Conservation (phyloP, 2,329 filamentous ascomycete genomes). For the Sphaerulina vaccinii region DNA sequence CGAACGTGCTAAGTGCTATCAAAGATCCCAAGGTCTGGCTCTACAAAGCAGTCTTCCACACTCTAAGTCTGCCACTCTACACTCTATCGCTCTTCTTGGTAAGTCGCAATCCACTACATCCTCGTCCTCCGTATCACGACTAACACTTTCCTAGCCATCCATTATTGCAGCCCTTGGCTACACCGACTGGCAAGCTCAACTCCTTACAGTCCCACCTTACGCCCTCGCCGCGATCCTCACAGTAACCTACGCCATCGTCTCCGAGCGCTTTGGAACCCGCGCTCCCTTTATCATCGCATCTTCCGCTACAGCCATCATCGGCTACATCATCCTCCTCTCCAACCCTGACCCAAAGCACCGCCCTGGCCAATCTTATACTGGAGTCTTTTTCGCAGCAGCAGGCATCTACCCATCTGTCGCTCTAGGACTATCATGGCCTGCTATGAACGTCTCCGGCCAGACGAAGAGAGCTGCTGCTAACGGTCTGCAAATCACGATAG, state of each 20-base stretch:
- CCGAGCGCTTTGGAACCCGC: constrained; percentile 58
- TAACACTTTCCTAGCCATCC: constrained; percentile 46
- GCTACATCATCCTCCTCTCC: constrained; percentile 42
- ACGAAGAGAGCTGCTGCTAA: constrained; percentile 68
- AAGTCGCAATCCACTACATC: constrained; percentile 36
- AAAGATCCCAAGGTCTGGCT: constrained; percentile 70
- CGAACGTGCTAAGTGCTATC: constrained; percentile 61
- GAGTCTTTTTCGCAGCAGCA: constrained; percentile 45
- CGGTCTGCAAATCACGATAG: constrained; percentile 70
- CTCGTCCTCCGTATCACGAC: constrained; percentile 22
- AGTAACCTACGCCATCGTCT: constrained; percentile 57
- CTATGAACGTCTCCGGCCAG: constrained; percentile 66
- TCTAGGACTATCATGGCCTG: constrained; percentile 66
- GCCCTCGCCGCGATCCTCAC: constrained; percentile 55
- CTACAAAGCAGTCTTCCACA: constrained; percentile 70
- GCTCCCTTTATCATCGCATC: constrained; percentile 64
- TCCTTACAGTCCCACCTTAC: constrained; percentile 41
- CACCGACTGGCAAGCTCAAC: constrained; percentile 37
- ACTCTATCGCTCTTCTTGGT: constrained; percentile 49
- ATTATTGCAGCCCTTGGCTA: constrained; percentile 62
- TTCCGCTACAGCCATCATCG: constrained; percentile 36
- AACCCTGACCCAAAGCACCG: constrained; percentile 42
- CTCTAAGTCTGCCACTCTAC: constrained; percentile 61
- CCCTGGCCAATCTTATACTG: constrained; percentile 42
- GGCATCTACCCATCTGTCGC: constrained; percentile 67